Evolutionary conservation across 345 rosid genomes (phyloP).

Genomic region (Aquilaria sinensis): DNA sequence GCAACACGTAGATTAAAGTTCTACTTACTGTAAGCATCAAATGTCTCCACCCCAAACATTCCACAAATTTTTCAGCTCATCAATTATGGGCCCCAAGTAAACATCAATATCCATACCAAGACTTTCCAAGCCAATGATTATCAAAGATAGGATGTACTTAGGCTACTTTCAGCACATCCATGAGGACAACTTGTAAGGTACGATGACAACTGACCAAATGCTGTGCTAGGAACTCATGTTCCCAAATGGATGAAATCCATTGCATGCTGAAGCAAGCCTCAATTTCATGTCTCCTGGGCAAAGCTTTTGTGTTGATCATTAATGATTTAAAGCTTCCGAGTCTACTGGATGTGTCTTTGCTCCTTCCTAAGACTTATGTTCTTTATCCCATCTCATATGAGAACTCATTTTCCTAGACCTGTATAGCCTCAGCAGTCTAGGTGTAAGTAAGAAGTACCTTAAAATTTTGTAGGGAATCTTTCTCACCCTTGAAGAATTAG

Average conservation of each 20-base stretch:
- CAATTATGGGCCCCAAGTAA: neutral
- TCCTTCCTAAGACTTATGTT: neutral
- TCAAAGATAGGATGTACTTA: neutral
- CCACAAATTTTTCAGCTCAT: neutral
- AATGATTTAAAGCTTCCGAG: conserved; percentile 3
- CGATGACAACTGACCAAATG: neutral
- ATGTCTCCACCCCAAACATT: neutral
- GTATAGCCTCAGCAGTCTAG: neutral
- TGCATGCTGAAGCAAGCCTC: neutral
- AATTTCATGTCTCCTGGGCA: conserved; percentile 4
- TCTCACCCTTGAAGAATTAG: neutral
- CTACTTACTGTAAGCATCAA: neutral
- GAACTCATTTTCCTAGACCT: neutral
- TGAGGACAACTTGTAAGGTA: conserved; percentile 5
- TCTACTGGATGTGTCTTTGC: conserved; percentile 1
- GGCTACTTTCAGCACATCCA: conserved; percentile 1
- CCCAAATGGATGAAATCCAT: conserved; percentile 10
- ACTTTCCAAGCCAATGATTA: neutral
- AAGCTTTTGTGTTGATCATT: neutral
- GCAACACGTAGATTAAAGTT: neutral
- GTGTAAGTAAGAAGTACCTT: conserved; percentile 1
- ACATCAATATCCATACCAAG: neutral
- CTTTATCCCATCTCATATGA: conserved; percentile 11
- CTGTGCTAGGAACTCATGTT: neutral
- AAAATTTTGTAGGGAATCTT: conserved; percentile 4